phyloP scores from a whole-genome alignment of 164 flowering plant genomes.

The Malania oleifera region DNA sequence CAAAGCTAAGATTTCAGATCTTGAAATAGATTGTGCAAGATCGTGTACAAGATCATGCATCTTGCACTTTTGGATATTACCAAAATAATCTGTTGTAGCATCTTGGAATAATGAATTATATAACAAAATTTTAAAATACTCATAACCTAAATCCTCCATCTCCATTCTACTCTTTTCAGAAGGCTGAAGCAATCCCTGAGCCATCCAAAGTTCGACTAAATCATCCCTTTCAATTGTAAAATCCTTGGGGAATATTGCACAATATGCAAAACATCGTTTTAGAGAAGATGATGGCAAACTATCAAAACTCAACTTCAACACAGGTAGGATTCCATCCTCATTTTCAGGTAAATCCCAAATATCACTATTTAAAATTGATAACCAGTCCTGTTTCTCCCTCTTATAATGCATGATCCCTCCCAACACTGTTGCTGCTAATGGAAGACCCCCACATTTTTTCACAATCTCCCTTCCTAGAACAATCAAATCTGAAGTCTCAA shows the following conservation, averaged over 20 bases:
- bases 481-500: no score
- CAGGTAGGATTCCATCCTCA: no score
- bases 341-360: no score
- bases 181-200: not conserved
- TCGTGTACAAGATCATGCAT: not conserved
- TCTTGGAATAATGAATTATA: not conserved
- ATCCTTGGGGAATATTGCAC: constrained; percentile 11
- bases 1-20: no score
- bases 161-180: no score
- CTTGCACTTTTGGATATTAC: not conserved
- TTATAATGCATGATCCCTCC: no score
- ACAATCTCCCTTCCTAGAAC: no score
- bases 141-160: constrained; percentile 2
- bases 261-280: constrained; percentile 16
- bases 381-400: no score
- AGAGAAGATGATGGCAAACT: not conserved
- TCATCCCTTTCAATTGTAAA: not conserved
- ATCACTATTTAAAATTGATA: no score
- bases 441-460: no score
- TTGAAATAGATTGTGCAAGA: not conserved
- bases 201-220: constrained; percentile 18
- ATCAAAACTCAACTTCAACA: constrained; percentile 8
- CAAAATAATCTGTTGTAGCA: not conserved
- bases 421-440: no score
- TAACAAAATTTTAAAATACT: not conserved